phyloP scores from a whole-genome alignment of 495 filamentous ascomycete species.

The Neurospora sp. region DNA sequence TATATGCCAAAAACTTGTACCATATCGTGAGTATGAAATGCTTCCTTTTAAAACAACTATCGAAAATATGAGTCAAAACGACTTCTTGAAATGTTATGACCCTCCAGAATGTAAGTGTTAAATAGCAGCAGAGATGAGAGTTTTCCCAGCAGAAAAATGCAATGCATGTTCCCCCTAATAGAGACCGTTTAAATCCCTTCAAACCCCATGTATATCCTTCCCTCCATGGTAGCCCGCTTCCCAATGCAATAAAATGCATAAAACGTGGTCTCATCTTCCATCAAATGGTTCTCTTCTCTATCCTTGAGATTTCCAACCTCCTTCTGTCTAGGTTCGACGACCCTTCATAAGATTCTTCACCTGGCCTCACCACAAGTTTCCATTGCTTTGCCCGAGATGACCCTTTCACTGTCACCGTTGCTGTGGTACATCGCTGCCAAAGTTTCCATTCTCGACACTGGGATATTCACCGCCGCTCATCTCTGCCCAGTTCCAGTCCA shows the following conservation, averaged over 20 bases:
- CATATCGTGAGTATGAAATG: neutral
- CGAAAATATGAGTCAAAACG: neutral
- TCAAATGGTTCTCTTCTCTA: neutral
- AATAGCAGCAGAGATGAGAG: neutral
- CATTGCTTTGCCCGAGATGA: neutral
- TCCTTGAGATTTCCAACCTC: neutral
- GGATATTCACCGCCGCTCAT: constrained; percentile 52
- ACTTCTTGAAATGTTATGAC: neutral
- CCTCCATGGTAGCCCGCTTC: neutral
- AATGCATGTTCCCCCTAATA: neutral
- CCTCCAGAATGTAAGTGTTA: neutral
- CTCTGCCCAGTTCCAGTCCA: constrained; percentile 98
- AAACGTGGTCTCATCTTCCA: neutral
- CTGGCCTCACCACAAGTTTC: neutral
- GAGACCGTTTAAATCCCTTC: neutral
- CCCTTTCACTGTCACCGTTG: neutral
- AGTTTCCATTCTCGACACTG: constrained; percentile 42
- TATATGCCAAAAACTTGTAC: neutral
- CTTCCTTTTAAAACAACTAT: neutral
- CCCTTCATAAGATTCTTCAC: neutral
- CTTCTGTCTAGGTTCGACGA: neutral
- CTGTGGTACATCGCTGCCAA: constrained; percentile 7
- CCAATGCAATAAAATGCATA: neutral
- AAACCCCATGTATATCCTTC: neutral
- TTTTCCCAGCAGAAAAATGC: neutral